A percentile compares a stretch with the other conserved stretches of the same genome.
phyloP scores from a whole-genome alignment of 2,329 filamentous ascomycete genomes.

The Neofusicoccum umdonicola region DNA sequence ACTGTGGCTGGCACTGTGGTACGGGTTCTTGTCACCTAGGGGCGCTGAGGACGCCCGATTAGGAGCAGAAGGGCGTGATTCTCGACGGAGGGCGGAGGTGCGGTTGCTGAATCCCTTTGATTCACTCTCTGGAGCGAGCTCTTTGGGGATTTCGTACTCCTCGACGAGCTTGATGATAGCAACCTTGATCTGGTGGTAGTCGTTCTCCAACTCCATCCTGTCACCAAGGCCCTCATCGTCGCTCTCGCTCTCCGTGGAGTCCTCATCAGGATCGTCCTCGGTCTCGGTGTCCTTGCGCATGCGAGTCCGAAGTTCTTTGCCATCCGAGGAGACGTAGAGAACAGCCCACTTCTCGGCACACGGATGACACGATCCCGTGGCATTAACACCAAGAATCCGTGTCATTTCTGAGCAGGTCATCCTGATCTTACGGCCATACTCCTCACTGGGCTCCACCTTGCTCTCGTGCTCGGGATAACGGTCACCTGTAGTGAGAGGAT shows the following conservation, averaged over 20 bases:
- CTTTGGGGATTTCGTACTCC: slow-evolving; percentile 76
- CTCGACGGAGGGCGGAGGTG: slow-evolving; percentile 50
- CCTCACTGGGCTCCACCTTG: slow-evolving; percentile 49
- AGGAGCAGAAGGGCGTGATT: slow-evolving; percentile 28
- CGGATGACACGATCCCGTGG: slow-evolving; percentile 69
- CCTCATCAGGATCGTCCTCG: slow-evolving; percentile 62
- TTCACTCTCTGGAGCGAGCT: slow-evolving; percentile 58
- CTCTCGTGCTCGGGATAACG: slow-evolving; percentile 37
- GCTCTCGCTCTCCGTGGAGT: slow-evolving; percentile 50
- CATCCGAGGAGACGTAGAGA: slow-evolving; percentile 73
- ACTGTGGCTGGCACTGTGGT: slow-evolving; percentile 36
- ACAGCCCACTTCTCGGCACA: slow-evolving; percentile 82
- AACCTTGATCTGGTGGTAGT: slow-evolving; percentile 77
- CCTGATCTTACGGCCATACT: slow-evolving; percentile 54
- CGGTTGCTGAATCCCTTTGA: slow-evolving; percentile 70
- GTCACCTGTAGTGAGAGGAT: not conserved
- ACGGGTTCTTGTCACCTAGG: slow-evolving; percentile 53
- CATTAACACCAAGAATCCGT: slow-evolving; percentile 62
- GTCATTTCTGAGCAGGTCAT: slow-evolving; percentile 70
- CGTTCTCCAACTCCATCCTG: slow-evolving; percentile 65
- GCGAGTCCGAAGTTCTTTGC: slow-evolving; percentile 65
- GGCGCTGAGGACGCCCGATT: slow-evolving; percentile 3
- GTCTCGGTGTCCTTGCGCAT: slow-evolving; percentile 71
- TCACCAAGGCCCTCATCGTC: slow-evolving; percentile 45
- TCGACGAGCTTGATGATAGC: slow-evolving; percentile 78